These are phyloP conservation scores for Conringia planisiliqua DNA, from an alignment of 345 rosid genomes.

Conservation along the genomic window DNA sequence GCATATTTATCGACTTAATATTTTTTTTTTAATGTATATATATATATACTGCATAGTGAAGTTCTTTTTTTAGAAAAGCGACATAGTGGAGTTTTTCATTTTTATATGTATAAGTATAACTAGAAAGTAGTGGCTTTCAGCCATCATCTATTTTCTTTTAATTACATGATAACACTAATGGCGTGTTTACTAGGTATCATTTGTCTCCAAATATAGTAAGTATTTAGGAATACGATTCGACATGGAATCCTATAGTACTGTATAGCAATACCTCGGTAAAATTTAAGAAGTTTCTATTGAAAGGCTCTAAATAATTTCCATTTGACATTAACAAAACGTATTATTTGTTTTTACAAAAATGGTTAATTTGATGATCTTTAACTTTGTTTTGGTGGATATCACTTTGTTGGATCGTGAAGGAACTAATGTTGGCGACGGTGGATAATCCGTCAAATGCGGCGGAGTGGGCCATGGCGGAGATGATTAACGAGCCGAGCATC, in stretches of 20 bases:
- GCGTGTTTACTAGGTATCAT: not conserved
- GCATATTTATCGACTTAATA: not conserved
- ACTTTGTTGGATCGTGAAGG: constrained; percentile 33
- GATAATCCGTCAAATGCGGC: constrained; percentile 58
- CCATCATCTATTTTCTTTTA: not conserved
- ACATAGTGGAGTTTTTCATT: not conserved
- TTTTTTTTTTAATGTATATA: too few relatives aligned
- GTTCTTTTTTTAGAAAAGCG: too few relatives aligned
- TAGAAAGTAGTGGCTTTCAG: not conserved
- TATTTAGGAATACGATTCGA: not conserved
- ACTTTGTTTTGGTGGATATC: not conserved
- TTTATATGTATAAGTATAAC: not conserved
- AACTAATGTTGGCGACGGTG: constrained; percentile 45
- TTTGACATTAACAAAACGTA: not conserved
- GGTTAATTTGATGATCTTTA: not conserved
- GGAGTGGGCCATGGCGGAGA: constrained; percentile 59
- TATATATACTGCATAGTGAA: too few relatives aligned
- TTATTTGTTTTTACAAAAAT: not conserved
- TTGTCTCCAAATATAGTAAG: not conserved
- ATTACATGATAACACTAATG: not conserved
- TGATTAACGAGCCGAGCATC: constrained; percentile 45
- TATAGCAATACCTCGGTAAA: not conserved
- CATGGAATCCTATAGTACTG: not conserved
- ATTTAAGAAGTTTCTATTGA: not conserved
- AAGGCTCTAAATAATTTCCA: not conserved